Conservation (phyloP, 2,329 filamentous ascomycete genomes). For the Talaromyces sp. region DNA sequence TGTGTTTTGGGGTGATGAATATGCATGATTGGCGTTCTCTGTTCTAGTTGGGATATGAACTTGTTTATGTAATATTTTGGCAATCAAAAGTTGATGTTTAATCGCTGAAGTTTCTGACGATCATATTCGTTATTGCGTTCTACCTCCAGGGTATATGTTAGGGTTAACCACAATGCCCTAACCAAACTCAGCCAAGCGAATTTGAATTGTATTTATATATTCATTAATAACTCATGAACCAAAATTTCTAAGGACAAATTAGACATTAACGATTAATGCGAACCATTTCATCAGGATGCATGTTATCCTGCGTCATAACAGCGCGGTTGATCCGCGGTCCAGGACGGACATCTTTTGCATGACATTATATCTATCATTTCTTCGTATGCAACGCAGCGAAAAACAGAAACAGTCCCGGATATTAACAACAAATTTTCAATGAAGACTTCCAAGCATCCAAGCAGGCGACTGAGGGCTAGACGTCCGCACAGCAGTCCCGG, state of each 20-base stretch:
- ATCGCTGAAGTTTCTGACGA: no score
- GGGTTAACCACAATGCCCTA: no score
- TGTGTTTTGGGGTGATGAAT: background rate
- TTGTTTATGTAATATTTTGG: background rate
- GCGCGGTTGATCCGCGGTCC: background rate
- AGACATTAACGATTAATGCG: background rate
- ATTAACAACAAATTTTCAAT: background rate
- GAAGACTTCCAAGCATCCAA: constrained; percentile 11
- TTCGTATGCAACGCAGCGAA: background rate
- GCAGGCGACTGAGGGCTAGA: background rate
- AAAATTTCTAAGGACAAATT: background rate
- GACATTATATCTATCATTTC: background rate
- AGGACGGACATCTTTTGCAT: background rate
- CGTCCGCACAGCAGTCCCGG: background rate
- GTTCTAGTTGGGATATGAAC: background rate
- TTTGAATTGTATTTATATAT: background rate
- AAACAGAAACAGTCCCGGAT: background rate
- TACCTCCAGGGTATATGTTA: no score
- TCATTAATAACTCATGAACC: background rate
- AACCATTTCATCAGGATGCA: background rate
- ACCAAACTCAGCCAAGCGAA: no score
- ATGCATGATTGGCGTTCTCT: background rate
- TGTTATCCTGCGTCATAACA: background rate
- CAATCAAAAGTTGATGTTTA: background rate
- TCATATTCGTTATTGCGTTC: no score